Base-by-base conservation (phyloP, 108 stramenopile genomes). In the Cyclotella choctawhatcheeana region DNA sequence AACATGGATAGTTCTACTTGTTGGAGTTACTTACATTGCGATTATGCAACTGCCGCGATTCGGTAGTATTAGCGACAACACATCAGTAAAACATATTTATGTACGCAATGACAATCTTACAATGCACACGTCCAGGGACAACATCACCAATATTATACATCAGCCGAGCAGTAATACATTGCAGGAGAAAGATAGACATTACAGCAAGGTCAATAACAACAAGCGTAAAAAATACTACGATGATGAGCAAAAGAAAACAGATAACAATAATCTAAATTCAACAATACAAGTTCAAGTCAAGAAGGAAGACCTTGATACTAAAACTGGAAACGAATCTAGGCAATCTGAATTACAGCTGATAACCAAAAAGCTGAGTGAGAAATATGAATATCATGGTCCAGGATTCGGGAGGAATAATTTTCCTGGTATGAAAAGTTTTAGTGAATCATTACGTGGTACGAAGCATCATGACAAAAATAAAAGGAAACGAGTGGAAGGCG, bases 401-500 rank as follows among this genome's bases (percentile, higher is more conserved):
- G 51, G 51, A 10, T 52, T 52, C 5, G 51, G 51, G 21, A 52
- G 24, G 22, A 52, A 22, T 2, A 52, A 52, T 52, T 52, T 52
- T 24, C 51, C 51, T 3, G 51, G 20, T 10, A 1, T 52, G 22
- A 22, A 52, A 24, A 22, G 5, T 5, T 52, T 52, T 24, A 22
- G 51, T 22, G 22, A 22, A 1, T 5, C 51, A 12, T 22, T 52
- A 1, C 51, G 51, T 24, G 22, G 51, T 18, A 22, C 20, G 22
- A 52, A 52, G 20, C 51, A 52, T 22, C 51, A 52, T 22, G 1
- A 22, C 10, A 22, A 22, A 10, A 18, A 22, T 24, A 52, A 5
- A 12, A 6, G 12, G 51, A 52, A 24, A 22, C 2, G 20, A 22
- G 24, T 12, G 20, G 22, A 22, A 22, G 10, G 21, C 2, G 2